Conservation (phyloP, 768 basidiomycete species). For the Leccinum ochraceum region DNA sequence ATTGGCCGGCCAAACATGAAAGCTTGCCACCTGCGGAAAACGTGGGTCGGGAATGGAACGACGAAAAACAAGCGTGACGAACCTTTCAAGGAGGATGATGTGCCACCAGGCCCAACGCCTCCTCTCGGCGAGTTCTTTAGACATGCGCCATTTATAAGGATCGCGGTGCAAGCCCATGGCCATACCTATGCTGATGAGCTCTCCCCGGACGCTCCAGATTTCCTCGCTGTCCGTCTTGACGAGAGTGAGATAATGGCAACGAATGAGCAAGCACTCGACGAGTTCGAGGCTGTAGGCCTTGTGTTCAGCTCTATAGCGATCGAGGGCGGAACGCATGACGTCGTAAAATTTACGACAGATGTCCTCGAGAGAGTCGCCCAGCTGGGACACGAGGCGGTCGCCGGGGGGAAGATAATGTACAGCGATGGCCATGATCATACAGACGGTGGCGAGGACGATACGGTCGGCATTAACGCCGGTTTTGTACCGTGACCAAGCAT, state of each 20-base stretch:
- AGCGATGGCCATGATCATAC: constrained; percentile 73
- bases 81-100: constrained; percentile 79
- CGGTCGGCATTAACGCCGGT: constrained; percentile 64
- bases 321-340: constrained; percentile 63
- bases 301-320: constrained; percentile 60
- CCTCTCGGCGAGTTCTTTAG: constrained; percentile 67
- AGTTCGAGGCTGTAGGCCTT: constrained; percentile 68
- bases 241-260: constrained; percentile 71
- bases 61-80: constrained; percentile 21
- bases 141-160: constrained; percentile 77
- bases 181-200: constrained; percentile 70
- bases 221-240: constrained; percentile 78
- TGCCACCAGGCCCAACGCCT: constrained; percentile 93
- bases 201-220: constrained; percentile 74
- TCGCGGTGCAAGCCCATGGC: constrained; percentile 88
- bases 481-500: constrained; percentile 76
- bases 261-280: constrained; percentile 70
- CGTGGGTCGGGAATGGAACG: constrained; percentile 7
- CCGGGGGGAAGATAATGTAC: constrained; percentile 69
- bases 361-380: constrained; percentile 56
- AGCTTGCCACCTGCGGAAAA: constrained; percentile 69
- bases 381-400: constrained; percentile 59
- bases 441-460: constrained; percentile 68
- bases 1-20: constrained; percentile 85
- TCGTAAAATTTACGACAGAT: constrained; percentile 68